Percentiles rank a stretch among this genome's conserved stretches.
These are phyloP conservation scores for Durotheca rogersii DNA, from an alignment of 495 filamentous ascomycete genomes.

Conservation along the genomic window DNA sequence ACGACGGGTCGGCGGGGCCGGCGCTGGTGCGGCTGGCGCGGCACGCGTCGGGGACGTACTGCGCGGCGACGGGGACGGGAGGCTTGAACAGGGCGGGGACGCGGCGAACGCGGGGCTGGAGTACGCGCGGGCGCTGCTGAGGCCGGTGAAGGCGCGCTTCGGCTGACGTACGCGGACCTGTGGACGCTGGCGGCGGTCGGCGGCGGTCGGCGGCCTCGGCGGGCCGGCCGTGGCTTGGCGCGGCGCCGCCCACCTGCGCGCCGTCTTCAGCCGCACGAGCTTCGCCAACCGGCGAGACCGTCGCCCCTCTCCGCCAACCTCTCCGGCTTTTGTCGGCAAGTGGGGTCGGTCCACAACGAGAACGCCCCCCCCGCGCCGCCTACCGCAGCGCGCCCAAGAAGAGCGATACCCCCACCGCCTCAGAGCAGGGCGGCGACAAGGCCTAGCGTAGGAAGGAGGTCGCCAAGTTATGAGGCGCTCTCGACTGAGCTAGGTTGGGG, in stretches of 20 bases:
- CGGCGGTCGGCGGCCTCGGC: constrained; percentile 59
- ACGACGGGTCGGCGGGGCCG: constrained; percentile 62
- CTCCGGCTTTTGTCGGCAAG: constrained; percentile 59
- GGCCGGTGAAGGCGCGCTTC: constrained; percentile 59
- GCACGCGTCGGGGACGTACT: constrained; percentile 64
- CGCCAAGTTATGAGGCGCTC: constrained; percentile 12
- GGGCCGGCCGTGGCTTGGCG: constrained; percentile 57
- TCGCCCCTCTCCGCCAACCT: constrained; percentile 57
- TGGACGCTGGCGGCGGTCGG: constrained; percentile 63
- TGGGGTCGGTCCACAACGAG: too few relatives aligned
- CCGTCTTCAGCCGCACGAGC: constrained; percentile 64
- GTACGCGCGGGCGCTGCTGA: constrained; percentile 62
- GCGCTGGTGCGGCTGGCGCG: constrained; percentile 64
- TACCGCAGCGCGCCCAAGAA: constrained; percentile 63
- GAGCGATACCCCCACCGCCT: constrained; percentile 48
- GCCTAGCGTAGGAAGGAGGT: constrained; percentile 22
- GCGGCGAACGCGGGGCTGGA: constrained; percentile 64
- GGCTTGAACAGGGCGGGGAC: constrained; percentile 64
- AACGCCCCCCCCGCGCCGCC: too few relatives aligned
- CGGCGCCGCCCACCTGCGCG: constrained; percentile 58
- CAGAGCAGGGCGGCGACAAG: constrained; percentile 35
- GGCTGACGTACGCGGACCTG: constrained; percentile 65
- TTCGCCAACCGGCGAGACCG: constrained; percentile 65
- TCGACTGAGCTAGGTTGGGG: not conserved
- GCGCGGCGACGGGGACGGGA: constrained; percentile 57